Evolutionary conservation across 75 land plant species (phyloP).

Genomic region (Chamaecyparis obtusa): DNA sequence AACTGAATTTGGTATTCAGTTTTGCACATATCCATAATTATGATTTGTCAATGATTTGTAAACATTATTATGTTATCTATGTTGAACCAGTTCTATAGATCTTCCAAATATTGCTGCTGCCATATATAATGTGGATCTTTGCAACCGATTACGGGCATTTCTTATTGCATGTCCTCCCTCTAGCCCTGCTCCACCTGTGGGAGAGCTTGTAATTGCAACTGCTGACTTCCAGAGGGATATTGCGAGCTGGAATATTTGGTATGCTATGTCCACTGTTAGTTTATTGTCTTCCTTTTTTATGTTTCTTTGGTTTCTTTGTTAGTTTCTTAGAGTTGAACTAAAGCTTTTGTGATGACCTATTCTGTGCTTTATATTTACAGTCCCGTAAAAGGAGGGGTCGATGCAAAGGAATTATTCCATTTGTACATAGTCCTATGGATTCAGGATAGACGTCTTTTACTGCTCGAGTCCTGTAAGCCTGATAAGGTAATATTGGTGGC

Average conservation of each 20-base stretch:
- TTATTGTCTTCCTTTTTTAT: not conserved
- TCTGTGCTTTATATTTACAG: constrained; percentile 28
- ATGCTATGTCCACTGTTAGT: constrained; percentile 1
- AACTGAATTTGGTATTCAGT: not conserved
- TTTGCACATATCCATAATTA: not conserved
- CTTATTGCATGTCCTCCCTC: constrained; percentile 90
- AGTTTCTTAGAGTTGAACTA: not conserved
- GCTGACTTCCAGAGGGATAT: constrained; percentile 92
- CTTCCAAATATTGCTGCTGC: constrained; percentile 85
- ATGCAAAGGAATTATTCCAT: constrained; percentile 89
- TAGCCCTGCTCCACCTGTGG: constrained; percentile 77
- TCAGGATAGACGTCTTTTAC: constrained; percentile 66
- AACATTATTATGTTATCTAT: not conserved
- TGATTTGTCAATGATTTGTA: not conserved
- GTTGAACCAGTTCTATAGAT: constrained; percentile 73
- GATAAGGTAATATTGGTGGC: constrained; percentile 59
- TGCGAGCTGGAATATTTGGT: constrained; percentile 70
- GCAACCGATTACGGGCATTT: constrained; percentile 73
- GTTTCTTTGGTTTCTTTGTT: not conserved
- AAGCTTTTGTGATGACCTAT: not conserved
- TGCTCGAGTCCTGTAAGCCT: constrained; percentile 74
- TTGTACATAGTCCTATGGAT: constrained; percentile 74
- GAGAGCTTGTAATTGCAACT: constrained; percentile 87
- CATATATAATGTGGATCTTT: constrained; percentile 82
- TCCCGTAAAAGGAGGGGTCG: constrained; percentile 69